Evolutionary conservation across 768 basidiomycete species (phyloP), one percentile per base, ranked within the genome.

Genomic region (Naematelia aurantialba): DNA sequence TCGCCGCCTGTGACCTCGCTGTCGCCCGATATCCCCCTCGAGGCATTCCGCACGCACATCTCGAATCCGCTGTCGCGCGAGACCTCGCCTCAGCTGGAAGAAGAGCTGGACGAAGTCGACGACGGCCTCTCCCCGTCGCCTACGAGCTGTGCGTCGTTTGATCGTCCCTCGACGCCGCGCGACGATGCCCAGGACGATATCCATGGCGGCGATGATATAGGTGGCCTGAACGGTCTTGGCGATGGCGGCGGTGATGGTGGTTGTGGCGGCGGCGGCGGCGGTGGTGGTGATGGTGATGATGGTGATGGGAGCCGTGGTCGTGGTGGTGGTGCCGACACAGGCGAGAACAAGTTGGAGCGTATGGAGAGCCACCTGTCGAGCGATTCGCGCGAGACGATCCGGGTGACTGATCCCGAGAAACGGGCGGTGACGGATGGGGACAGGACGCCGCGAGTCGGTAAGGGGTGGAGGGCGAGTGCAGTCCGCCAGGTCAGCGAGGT

Each of bases 1-100:
- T 71, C 69, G 14, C 65, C 69, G 5, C 69, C 69, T 5, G 57
- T 71, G 4, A 65, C 69, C 10, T 66, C 48, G 17, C 45, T 67
- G 14, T 65, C 61, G 3, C 64, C 63, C 12, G 60, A 66, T 27
- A 62, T 65, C 19, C 66, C 64, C 4, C 39, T 70, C 47, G 66
- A 70, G 45, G 57, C 62, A 1, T 64, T 69, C 49, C 27, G 46
- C 1, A 58, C 30, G 4, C 60, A 62, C n/a, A 62, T 71, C 12
- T 58, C 61, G 5, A 71, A 71, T 52, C 69, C 69, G 1, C 27
- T 52, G 8, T 19, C 30, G 13, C 19, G 19, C 12, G 50, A 29
- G 13, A 3, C n/a, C 24, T n/a, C 50, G 17, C 30, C 50, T 17
- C 50, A 52, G 17, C 50, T 14, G 14, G 25, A 45, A n/a, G 24